These are phyloP conservation scores for Nasturtium officinale DNA, from an alignment of 345 rosid species.

Conservation along the genomic window DNA sequence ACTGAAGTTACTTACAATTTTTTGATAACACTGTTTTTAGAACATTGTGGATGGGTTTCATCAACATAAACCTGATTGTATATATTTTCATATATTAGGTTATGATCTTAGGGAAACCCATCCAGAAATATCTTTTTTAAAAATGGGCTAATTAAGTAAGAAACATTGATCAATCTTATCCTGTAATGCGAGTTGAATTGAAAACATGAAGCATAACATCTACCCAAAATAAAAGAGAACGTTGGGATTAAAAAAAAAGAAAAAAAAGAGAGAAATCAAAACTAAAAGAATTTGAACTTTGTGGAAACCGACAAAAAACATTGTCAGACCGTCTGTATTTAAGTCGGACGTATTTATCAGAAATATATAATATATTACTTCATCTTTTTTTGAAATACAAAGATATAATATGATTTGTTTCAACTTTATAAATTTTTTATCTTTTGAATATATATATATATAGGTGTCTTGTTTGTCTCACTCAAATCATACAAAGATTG, in stretches of 20 bases:
- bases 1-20: background rate
- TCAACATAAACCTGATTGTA: background rate
- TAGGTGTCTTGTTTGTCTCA: background rate
- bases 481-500: slow-evolving; percentile 20
- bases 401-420: background rate
- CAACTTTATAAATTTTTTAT: background rate
- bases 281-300: slow-evolving; percentile 39
- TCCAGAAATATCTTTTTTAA: background rate
- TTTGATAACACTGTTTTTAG: background rate
- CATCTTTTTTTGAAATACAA: background rate
- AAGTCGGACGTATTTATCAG: background rate
- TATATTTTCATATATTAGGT: background rate
- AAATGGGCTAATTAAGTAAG: background rate
- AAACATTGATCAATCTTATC: background rate
- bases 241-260: background rate
- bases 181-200: background rate
- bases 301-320: slow-evolving; percentile 39
- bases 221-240: background rate
- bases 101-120: background rate
- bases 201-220: background rate
- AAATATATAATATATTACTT: background rate
- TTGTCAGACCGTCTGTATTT: slow-evolving; percentile 24
- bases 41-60: background rate
- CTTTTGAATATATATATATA: background rate
- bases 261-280: background rate